Base-by-base conservation (phyloP, 495 filamentous ascomycete genomes). In the Daldinia decipiens region DNA sequence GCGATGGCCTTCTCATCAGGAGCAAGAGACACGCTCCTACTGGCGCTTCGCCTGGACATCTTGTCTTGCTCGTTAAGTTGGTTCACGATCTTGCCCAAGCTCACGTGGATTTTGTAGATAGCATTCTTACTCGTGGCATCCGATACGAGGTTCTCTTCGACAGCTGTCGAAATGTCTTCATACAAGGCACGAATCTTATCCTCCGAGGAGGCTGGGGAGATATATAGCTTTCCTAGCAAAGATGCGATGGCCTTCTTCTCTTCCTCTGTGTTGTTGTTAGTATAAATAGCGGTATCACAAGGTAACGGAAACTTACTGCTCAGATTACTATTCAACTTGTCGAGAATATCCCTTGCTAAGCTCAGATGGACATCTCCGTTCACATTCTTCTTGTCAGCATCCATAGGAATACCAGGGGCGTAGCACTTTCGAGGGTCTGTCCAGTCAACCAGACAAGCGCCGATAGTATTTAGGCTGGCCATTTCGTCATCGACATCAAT, bases 361-460 rank as follows among this genome's bases (percentile, higher is more conserved):
- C 87, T 78, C 4, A 92, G 78, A 68, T 95, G 92, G 36, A 91
- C 85, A 62, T 91, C 87, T 3, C 86, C 87, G 55, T 89, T 88
- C 12, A 88, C 85, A 9, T 82, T 82, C 69, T 86, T 88, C 73
- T 85, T 86, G 32, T 89, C 79, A 27, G 84, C 88, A 9, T 88
- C 87, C 36, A 83, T 81, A 45, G 89, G 83, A 39, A 87, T 82
- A 1, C 86, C 89, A 11, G 92, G 85, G 1, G 89, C 87, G 57
- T 95, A 90, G 59, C 94, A 91, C 74, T 94, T 91, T 19, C 96
- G 85, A 60, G 94, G 93, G 79, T 99, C 95, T 4, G 95, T 98
- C 95, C 95, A 99, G 76, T 99, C 95, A 1, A 93, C 86, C 1
- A 99, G 78, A 80, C 95, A 93, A 3, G 89, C 90, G 29, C 89